Conservation (phyloP, 139 green algal species). For the Chlamydomonas sp. region DNA sequence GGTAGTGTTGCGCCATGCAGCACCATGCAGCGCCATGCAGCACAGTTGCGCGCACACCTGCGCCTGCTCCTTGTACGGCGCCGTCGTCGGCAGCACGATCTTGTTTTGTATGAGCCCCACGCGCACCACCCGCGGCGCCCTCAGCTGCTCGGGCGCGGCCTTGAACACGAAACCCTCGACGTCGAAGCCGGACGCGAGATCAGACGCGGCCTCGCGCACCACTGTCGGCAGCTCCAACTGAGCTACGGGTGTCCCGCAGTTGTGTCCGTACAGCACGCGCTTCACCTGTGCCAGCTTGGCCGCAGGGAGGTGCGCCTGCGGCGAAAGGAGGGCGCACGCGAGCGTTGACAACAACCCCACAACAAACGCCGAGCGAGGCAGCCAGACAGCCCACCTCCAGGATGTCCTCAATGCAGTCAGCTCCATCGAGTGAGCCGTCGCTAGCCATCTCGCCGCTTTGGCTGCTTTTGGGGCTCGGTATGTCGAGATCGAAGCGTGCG, state of each 20-base stretch:
- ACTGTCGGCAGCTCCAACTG: conserved; percentile 12
- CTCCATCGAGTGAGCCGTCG: no score
- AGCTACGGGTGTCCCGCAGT: conserved; percentile 51
- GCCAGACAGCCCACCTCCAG: no score
- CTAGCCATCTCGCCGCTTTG: no score
- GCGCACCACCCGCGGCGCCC: conserved; percentile 57
- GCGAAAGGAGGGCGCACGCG: no score
- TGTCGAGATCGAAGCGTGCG: no score
- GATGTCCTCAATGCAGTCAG: no score
- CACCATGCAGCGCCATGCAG: no score
- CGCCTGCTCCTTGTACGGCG: conserved; percentile 72
- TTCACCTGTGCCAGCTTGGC: conserved; percentile 60
- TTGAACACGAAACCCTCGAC: conserved; percentile 66
- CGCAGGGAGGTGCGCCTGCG: conserved; percentile 56
- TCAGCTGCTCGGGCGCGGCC: conserved; percentile 72
- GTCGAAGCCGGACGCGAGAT: conserved; percentile 43
- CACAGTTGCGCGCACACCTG: not conserved
- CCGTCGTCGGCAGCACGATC: conserved; percentile 67
- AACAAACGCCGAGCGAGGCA: no score
- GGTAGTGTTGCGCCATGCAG: not conserved
- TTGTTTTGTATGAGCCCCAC: conserved; percentile 87
- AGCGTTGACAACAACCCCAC: no score
- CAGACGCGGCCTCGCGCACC: not conserved
- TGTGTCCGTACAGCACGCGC: conserved; percentile 71
- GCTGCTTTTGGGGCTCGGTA: no score